These are phyloP conservation scores for Zea luxurians DNA, from an alignment of 176 grass and related monocot species.

Conservation along the genomic window DNA sequence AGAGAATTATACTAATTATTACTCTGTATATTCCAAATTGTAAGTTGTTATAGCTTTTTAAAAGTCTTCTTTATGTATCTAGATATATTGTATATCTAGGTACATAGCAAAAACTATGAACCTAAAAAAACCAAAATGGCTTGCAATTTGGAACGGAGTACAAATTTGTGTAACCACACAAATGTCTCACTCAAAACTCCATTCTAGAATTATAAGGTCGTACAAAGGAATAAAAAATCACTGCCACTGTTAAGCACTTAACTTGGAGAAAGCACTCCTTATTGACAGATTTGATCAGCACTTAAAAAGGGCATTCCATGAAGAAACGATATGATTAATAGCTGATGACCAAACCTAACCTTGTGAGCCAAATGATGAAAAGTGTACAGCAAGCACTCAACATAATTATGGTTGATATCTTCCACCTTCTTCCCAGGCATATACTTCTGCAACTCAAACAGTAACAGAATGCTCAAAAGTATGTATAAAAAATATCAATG, in stretches of 20 bases:
- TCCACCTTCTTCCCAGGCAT: slow-evolving; percentile 92
- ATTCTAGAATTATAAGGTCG: neutral
- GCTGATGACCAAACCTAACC: slow-evolving; percentile 52
- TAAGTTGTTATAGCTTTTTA: neutral
- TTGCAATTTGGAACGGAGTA: neutral
- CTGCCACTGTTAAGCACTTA: neutral
- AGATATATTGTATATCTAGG: neutral
- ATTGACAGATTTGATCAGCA: slow-evolving; percentile 30
- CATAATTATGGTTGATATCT: slow-evolving; percentile 79
- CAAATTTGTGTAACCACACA: neutral
- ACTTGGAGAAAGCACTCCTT: neutral
- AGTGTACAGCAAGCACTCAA: slow-evolving; percentile 91
- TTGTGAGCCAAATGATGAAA: slow-evolving; percentile 96
- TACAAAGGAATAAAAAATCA: neutral
- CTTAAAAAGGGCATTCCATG: slow-evolving; percentile 5
- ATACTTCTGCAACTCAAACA: slow-evolving; percentile 68
- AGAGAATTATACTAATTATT: neutral
- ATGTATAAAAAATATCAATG: neutral
- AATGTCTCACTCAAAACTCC: slow-evolving; percentile 1
- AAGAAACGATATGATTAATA: slow-evolving; percentile 35
- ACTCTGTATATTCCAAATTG: neutral
- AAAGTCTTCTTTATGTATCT: neutral
- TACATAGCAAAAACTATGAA: neutral
- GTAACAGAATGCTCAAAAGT: slow-evolving; percentile 20
- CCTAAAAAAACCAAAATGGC: neutral